Evolutionary conservation across 495 filamentous ascomycete species (phyloP).

Genomic region (Penicillium simplicissimum): DNA sequence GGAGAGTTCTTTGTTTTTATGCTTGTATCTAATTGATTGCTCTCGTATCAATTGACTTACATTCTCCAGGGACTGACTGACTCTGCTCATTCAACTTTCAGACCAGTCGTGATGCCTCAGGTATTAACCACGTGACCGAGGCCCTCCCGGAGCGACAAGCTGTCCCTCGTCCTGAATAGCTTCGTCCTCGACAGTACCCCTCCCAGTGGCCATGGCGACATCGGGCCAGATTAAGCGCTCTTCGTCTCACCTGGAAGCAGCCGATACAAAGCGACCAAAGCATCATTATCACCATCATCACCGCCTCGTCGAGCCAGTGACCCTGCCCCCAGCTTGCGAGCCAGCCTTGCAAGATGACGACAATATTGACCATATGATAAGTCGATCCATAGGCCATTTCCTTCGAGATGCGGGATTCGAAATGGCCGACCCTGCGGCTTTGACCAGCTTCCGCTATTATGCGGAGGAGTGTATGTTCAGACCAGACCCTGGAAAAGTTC

Average conservation of each 20-base stretch:
- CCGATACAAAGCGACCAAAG: constrained; percentile 46
- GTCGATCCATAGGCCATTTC: constrained; percentile 55
- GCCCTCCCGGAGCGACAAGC: constrained; percentile 15
- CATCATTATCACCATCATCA: constrained; percentile 51
- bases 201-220: constrained; percentile 33
- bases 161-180: constrained; percentile 6
- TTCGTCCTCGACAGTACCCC: constrained; percentile 1
- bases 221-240: constrained; percentile 45
- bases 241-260: constrained; percentile 33
- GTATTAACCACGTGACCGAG: constrained; percentile 14
- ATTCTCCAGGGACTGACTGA: neutral
- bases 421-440: constrained; percentile 54
- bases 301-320: constrained; percentile 41
- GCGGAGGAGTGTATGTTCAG: constrained; percentile 63
- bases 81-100: neutral
- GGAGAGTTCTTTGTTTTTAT: neutral
- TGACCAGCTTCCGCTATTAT: constrained; percentile 57
- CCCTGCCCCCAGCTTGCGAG: constrained; percentile 21
- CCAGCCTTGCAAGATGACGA: constrained; percentile 41
- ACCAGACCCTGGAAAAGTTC: neutral
- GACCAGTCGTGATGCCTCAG: constrained; percentile 8
- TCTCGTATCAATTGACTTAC: neutral
- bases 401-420: constrained; percentile 60
- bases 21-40: neutral
- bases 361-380: constrained; percentile 53